Conservation (phyloP, 75 land plant species). For the Ceratopteris richardii region DNA sequence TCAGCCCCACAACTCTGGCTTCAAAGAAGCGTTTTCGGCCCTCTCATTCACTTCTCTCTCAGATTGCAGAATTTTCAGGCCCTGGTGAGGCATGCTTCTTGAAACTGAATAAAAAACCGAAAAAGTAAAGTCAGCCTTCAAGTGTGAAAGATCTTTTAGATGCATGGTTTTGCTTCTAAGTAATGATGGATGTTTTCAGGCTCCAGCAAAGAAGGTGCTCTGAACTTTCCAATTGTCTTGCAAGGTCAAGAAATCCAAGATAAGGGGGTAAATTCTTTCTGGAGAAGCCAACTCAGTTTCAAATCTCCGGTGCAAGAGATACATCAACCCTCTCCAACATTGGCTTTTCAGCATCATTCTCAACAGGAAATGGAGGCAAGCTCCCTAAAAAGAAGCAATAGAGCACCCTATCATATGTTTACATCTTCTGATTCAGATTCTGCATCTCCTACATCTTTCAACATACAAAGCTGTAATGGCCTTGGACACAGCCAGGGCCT, state of each 20-base stretch:
- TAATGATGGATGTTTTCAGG: conserved; percentile 5
- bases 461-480: no score
- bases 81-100: conserved; percentile 25
- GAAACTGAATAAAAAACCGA: no score
- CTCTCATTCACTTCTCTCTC: conserved; percentile 9
- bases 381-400: conserved; percentile 8
- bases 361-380: conserved; percentile 23
- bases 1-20: conserved; percentile 6
- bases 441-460: no score
- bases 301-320: conserved; percentile 28
- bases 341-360: background rate
- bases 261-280: conserved; percentile 29
- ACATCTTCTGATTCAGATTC: conserved; percentile 1
- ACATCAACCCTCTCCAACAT: conserved; percentile 20
- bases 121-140: no score
- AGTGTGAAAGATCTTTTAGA: no score
- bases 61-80: conserved; percentile 17
- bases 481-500: no score
- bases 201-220: conserved; percentile 39
- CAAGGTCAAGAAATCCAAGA: conserved; percentile 71
- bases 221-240: conserved; percentile 52
- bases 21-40: conserved; percentile 40
- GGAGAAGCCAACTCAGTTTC: conserved; percentile 30
- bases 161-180: no score
- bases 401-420: conserved; percentile 2